These are phyloP conservation scores for Oenanthe sinensis DNA, from an alignment of 129 eudicot species.

Conservation along the genomic window DNA sequence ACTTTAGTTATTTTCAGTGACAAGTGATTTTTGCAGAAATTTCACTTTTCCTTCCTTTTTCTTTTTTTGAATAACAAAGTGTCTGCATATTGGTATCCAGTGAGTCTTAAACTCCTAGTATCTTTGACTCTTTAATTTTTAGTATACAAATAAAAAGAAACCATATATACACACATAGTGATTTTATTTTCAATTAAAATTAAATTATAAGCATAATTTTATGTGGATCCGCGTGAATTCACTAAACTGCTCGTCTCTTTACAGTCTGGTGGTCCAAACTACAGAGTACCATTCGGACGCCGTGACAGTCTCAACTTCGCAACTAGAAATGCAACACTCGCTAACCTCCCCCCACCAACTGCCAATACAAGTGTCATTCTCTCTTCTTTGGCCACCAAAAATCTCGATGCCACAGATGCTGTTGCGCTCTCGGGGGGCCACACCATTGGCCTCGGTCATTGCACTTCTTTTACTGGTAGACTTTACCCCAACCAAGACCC, in stretches of 20 bases:
- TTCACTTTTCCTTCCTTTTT: too few species aligned
- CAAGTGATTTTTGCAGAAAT: too few species aligned
- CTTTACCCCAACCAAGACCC: constrained; percentile 62
- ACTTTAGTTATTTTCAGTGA: too few species aligned
- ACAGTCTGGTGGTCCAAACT: constrained; percentile 60
- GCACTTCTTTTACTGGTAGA: constrained; percentile 39
- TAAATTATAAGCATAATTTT: background rate
- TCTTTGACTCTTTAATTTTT: too few species aligned
- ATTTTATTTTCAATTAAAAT: too few species aligned
- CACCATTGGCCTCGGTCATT: constrained; percentile 57
- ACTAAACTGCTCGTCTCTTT: background rate
- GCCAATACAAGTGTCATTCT: constrained; percentile 37
- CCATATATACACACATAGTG: too few species aligned
- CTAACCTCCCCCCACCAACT: constrained; percentile 49
- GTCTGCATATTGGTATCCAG: too few species aligned
- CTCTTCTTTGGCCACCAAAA: constrained; percentile 24
- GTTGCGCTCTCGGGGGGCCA: constrained; percentile 78
- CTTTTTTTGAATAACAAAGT: too few species aligned
- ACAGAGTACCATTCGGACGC: constrained; percentile 50
- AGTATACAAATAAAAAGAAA: too few species aligned
- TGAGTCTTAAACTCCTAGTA: too few species aligned
- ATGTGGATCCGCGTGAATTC: background rate
- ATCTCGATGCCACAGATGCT: constrained; percentile 39
- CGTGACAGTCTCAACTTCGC: constrained; percentile 48
- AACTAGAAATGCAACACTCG: constrained; percentile 38